A percentile compares a stretch with the other conserved stretches of the same genome.
Conservation (phyloP, 2,329 filamentous ascomycete genomes). For the Alternaria longipes region DNA sequence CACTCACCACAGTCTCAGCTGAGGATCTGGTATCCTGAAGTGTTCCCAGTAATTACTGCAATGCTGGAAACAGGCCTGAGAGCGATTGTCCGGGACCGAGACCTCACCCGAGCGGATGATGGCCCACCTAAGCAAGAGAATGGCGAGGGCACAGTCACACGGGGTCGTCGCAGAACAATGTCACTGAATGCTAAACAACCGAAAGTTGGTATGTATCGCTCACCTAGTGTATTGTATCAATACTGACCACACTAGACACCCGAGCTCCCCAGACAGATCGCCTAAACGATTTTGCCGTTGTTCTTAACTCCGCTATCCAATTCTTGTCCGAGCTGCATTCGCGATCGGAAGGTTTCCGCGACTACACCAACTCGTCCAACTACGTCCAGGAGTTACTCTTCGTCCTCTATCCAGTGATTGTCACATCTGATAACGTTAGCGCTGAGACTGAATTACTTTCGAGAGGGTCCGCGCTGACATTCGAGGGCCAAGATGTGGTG, state of each 20-base stretch:
- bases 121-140: constrained; percentile 27
- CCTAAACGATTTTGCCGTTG: constrained; percentile 66
- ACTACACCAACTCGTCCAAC: constrained; percentile 81
- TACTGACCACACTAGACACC: constrained; percentile 40
- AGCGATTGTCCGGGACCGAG: constrained; percentile 48
- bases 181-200: constrained; percentile 68
- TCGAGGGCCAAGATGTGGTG: constrained; percentile 85
- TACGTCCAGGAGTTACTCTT: constrained; percentile 83
- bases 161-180: constrained; percentile 69
- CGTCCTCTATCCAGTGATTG: constrained; percentile 85
- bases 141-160: constrained; percentile 35
- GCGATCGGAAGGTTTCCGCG: constrained; percentile 79
- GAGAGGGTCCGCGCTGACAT: constrained; percentile 79
- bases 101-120: constrained; percentile 32
- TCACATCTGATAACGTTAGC: constrained; percentile 83
- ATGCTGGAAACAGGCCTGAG: constrained; percentile 90
- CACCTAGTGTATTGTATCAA: fast-evolving
- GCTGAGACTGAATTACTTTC: constrained; percentile 89
- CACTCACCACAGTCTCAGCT: constrained; percentile 55
- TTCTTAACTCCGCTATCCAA: constrained; percentile 78
- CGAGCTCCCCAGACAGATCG: constrained; percentile 47
- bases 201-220: constrained; percentile 37
- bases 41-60: constrained; percentile 78
- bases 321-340: constrained; percentile 82
- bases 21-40: constrained; percentile 78